Evolutionary conservation across 2,329 filamentous ascomycete species (phyloP).

Genomic region (Aspergillus japonicus): DNA sequence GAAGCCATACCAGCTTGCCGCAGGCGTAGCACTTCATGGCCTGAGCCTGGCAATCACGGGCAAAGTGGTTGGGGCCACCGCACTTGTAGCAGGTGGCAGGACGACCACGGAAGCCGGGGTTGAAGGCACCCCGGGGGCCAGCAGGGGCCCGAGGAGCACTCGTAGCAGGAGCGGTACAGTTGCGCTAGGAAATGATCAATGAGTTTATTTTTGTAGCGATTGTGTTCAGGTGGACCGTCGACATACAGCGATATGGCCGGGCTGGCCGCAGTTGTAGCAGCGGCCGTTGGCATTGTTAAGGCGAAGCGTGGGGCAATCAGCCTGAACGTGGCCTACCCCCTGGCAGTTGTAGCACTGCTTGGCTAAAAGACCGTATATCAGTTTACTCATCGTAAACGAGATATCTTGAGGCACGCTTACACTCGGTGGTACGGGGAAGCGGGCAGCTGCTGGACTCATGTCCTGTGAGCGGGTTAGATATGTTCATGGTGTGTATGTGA

Average conservation of each 20-base stretch:
- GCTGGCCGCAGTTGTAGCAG: slow-evolving; percentile 95
- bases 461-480: slow-evolving; percentile 49
- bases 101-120: slow-evolving; percentile 65
- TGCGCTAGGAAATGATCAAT: slow-evolving; percentile 56
- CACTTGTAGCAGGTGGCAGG: slow-evolving; percentile 69
- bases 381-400: slow-evolving; percentile 9
- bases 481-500: slow-evolving; percentile 14
- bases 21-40: slow-evolving; percentile 99
- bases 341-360: slow-evolving; percentile 99
- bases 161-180: slow-evolving; percentile 74
- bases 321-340: slow-evolving; percentile 95
- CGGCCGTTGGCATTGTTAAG: slow-evolving; percentile 80
- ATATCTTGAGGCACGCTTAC: slow-evolving; percentile 48
- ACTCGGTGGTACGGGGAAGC: slow-evolving; percentile 91
- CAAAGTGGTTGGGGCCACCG: slow-evolving; percentile 92
- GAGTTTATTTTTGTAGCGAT: neutral
- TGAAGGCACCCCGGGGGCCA: slow-evolving; percentile 65
- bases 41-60: slow-evolving; percentile 95
- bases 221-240: slow-evolving; percentile 3
- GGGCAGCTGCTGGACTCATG: slow-evolving; percentile 99
- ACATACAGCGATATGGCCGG: slow-evolving; percentile 85
- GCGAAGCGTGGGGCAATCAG: slow-evolving; percentile 95
- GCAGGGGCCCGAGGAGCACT: slow-evolving; percentile 63
- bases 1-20: slow-evolving; percentile 67
- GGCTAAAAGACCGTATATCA: slow-evolving; percentile 50